phyloP scores from a whole-genome alignment of 495 filamentous ascomycete genomes.

The Tuber melanosporum region DNA sequence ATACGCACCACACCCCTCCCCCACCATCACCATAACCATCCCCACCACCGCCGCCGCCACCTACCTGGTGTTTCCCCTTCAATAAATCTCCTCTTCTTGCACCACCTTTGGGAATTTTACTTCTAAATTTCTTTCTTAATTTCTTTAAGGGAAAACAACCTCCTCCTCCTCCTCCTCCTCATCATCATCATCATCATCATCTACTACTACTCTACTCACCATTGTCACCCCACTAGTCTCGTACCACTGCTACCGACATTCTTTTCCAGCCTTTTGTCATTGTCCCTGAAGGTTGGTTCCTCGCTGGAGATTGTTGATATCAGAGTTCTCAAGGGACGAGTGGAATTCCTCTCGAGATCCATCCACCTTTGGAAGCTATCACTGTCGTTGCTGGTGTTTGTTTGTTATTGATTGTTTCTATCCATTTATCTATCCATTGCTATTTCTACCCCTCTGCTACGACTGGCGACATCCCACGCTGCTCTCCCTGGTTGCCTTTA shows the following conservation, averaged over 20 bases:
- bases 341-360: neutral
- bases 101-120: neutral
- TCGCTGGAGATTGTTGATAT: neutral
- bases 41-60: neutral
- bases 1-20: neutral
- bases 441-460: neutral
- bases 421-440: neutral
- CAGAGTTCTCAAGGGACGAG: neutral
- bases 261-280: neutral
- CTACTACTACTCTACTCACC: neutral
- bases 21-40: neutral
- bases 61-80: neutral
- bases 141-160: neutral
- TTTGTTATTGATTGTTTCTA: neutral
- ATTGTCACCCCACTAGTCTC: neutral
- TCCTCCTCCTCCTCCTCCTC: neutral
- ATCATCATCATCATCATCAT: neutral
- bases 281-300: neutral
- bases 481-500: neutral
- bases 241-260: neutral
- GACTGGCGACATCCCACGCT: neutral
- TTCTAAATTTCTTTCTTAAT: neutral
- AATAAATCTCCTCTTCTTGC: neutral
- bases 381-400: constrained; percentile 1
- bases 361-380: neutral